Percentiles rank a stretch among this genome's conserved stretches.
Conservation (phyloP, 345 rosid genomes). For the Draba incana region DNA sequence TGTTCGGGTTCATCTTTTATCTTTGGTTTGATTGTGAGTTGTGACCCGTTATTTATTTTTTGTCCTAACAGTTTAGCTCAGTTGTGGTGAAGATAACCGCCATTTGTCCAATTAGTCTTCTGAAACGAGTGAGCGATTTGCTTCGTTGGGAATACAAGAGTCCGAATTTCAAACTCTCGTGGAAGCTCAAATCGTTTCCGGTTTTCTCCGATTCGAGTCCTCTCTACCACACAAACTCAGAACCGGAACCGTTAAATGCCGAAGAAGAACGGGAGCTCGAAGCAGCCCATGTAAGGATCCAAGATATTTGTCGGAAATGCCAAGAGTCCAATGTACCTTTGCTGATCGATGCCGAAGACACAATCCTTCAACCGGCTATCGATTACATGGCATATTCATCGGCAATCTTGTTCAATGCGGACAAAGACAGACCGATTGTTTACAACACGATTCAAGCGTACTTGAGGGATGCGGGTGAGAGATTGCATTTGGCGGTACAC, state of each 20-base stretch:
- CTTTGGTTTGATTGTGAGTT: background rate
- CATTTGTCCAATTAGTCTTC: constrained; percentile 65
- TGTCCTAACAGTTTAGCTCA: constrained; percentile 63
- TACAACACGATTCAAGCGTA: constrained; percentile 82
- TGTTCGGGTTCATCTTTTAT: background rate
- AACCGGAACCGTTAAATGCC: constrained; percentile 62
- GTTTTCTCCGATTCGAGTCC: constrained; percentile 74
- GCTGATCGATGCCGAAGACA: constrained; percentile 79
- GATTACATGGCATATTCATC: constrained; percentile 78
- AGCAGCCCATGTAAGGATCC: constrained; percentile 54
- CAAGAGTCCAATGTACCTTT: constrained; percentile 58
- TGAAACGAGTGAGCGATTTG: constrained; percentile 70
- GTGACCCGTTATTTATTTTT: background rate
- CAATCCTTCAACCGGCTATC: constrained; percentile 76
- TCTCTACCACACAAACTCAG: constrained; percentile 63
- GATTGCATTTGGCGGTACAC: constrained; percentile 53
- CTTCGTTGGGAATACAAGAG: constrained; percentile 79
- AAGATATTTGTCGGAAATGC: constrained; percentile 59
- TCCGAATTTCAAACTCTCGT: constrained; percentile 62
- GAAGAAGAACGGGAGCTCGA: constrained; percentile 69
- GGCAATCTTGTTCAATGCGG: constrained; percentile 52
- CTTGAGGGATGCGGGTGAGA: constrained; percentile 74
- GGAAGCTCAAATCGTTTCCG: constrained; percentile 69
- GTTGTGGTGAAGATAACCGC: constrained; percentile 78
- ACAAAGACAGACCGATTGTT: constrained; percentile 52